Evolutionary conservation across 1,139 yeast genomes (phyloP).

Genomic region (Geotrichum bryndzae): DNA sequence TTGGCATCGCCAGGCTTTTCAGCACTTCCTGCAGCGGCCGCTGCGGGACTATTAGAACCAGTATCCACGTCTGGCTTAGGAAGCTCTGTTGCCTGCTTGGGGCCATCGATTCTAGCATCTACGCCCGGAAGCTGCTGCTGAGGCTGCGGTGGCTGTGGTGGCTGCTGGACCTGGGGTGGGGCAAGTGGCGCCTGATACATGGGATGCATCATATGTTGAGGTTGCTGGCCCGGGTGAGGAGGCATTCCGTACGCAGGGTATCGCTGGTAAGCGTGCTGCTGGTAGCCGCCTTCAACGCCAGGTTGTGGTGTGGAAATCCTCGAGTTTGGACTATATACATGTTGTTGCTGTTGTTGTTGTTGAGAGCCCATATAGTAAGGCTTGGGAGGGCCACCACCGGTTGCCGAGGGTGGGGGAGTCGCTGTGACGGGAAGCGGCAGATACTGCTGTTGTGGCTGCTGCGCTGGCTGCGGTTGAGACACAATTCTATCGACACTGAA

Average conservation of each 20-base stretch:
- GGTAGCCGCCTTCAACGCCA: constrained; percentile 3
- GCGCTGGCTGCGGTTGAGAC: constrained; percentile 4
- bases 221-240: constrained; percentile 8
- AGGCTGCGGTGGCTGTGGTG: background rate
- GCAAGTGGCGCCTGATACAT: constrained; percentile 7
- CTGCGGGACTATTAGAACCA: background rate
- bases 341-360: constrained; percentile 3
- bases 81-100: background rate
- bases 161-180: background rate
- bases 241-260: constrained; percentile 7
- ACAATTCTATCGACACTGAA: constrained; percentile 15
- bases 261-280: constrained; percentile 7
- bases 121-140: background rate
- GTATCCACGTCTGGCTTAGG: background rate
- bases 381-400: constrained; percentile 1
- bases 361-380: constrained; percentile 9
- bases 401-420: constrained; percentile 11
- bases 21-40: background rate
- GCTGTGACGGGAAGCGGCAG: constrained; percentile 10
- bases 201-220: background rate
- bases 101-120: background rate
- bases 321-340: constrained; percentile 11
- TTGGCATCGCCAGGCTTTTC: background rate
- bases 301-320: constrained; percentile 13
- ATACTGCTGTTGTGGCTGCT: constrained; percentile 5